These are phyloP conservation scores for Mallotus repandus DNA, from an alignment of 441 rosid species.

Conservation along the genomic window DNA sequence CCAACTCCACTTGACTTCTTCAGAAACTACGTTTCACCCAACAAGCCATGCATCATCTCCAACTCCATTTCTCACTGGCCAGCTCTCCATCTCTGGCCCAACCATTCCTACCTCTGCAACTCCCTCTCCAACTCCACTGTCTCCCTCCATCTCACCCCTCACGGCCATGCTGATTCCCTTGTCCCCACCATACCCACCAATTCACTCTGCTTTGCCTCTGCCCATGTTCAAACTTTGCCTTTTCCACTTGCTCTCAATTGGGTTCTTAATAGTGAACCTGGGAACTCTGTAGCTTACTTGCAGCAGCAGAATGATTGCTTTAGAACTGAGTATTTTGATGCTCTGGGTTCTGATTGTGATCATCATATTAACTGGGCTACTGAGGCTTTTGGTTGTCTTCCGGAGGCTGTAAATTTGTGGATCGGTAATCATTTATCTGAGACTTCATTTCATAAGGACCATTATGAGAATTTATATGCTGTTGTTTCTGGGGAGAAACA, in stretches of 20 bases:
- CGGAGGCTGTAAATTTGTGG: constrained; percentile 95
- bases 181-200: constrained; percentile 9
- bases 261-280: constrained; percentile 29
- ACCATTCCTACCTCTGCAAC: constrained; percentile 44
- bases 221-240: constrained; percentile 54
- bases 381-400: constrained; percentile 66
- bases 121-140: constrained; percentile 48
- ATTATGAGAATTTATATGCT: constrained; percentile 84
- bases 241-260: constrained; percentile 57
- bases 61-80: constrained; percentile 70
- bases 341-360: constrained; percentile 58
- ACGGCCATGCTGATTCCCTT: constrained; percentile 62
- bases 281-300: constrained; percentile 50
- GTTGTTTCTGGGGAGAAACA: constrained; percentile 83
- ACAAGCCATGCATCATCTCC: constrained; percentile 78
- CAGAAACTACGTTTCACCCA: constrained; percentile 61
- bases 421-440: constrained; percentile 65
- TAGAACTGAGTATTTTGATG: constrained; percentile 56
- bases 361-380: constrained; percentile 65
- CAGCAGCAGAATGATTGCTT: constrained; percentile 88
- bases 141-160: constrained; percentile 68
- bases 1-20: constrained; percentile 70
- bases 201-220: constrained; percentile 68
- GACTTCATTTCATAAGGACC: constrained; percentile 87
- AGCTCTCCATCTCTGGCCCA: constrained; percentile 64